Base-by-base conservation (phyloP, 2,329 filamentous ascomycete species). In the Thielaviopsis punctulata region DNA sequence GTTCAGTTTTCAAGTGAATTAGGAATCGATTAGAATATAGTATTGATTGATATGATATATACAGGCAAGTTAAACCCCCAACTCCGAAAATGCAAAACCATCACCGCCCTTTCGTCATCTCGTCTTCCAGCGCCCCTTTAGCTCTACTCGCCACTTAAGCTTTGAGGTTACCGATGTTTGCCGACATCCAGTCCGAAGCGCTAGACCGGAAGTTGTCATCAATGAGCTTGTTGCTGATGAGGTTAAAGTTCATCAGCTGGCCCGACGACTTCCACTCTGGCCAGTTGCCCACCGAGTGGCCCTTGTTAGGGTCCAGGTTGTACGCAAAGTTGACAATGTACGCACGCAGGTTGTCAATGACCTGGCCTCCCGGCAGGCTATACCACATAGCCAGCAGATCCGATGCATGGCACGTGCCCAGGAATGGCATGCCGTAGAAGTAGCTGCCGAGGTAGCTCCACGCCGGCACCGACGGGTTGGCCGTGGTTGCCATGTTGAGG, bases 401-500 rank as follows among this genome's bases (percentile, higher is more conserved):
- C 0, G 68, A 71, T 5, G 64, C 77, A 56, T 84, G 80, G 63
- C 79, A 79, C 0, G 79, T 83, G 1, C 80, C 80, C 0, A 84
- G 60, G 18, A 82, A 62, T 0, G 79, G 76, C 0, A 73, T 75
- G 1, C 73, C 75, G 57, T 79, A 72, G 60, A 76, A 63, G 60
- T 81, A 82, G 0, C 72, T 73, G 0, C 73, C 64, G 3, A 83
- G 68, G 61, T 82, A 84, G 0, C 73, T 77, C 77, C 77, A 84
- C 3, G 64, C 64, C 0, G 72, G 70, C 0, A 79, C 69, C 15
- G 65, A 60, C 0, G 71, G 70, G 33, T 69, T 66, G 3, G 68
- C 62, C 1, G 62, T 52, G 0, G 60, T 59, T 1, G 72, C 61
- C 2, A 62, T 57, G 22, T 68, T 61, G 22, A 83, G 68, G 58